Percentiles rank a stretch among this genome's conserved stretches.
Evolutionary conservation across 305 asterid genomes (phyloP).

Genomic region (Solanum chacoense): DNA sequence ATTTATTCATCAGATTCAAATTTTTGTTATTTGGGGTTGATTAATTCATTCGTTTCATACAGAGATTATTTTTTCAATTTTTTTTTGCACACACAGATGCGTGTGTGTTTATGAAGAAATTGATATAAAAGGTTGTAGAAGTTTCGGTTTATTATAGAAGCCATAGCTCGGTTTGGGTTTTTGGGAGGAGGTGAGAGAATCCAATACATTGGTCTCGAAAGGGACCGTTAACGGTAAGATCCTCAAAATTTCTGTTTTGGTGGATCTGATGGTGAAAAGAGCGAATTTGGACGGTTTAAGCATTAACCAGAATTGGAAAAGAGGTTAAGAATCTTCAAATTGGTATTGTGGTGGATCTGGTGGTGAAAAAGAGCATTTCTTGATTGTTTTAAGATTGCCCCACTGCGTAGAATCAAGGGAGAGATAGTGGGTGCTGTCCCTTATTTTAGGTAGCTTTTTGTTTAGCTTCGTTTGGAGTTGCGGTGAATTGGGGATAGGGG

Average conservation of each 20-base stretch:
- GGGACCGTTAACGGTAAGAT: not conserved
- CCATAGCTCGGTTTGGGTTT: not conserved
- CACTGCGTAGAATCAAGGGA: not conserved
- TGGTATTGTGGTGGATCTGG: not conserved
- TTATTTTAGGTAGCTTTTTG: not conserved
- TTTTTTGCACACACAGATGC: not conserved
- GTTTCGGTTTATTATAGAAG: not conserved
- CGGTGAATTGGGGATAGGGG: constrained; percentile 1
- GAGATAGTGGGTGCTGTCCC: not conserved
- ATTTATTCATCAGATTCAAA: not conserved
- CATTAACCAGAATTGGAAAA: not conserved
- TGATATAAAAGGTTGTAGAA: not conserved
- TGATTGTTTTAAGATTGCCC: not conserved
- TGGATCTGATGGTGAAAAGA: constrained; percentile 3
- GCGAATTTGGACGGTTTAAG: not conserved
- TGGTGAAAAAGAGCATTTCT: not conserved
- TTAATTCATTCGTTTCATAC: not conserved
- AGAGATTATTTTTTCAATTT: not conserved
- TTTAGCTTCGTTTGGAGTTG: not conserved
- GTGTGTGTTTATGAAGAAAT: not conserved
- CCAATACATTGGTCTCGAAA: not conserved
- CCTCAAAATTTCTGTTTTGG: not conserved
- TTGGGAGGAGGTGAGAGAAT: not conserved
- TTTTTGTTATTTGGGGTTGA: not conserved
- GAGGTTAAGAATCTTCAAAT: not conserved